A percentile compares a stretch with the other conserved stretches of the same genome.
These are phyloP conservation scores for Penium margaritaceum DNA, from an alignment of 139 green algal species.

Conservation along the genomic window DNA sequence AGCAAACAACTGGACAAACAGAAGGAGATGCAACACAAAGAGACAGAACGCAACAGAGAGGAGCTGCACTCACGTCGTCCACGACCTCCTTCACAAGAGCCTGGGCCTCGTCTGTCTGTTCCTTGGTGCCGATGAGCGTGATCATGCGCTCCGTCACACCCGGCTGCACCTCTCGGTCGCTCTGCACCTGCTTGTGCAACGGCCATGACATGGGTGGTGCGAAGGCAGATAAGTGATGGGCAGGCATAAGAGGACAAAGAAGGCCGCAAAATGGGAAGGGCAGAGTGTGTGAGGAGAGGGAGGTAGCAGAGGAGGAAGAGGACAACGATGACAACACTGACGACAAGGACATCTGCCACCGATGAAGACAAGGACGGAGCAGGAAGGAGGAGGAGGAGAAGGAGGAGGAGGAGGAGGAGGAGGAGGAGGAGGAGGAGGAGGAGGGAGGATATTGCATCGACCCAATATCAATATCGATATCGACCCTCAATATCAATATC, in stretches of 20 bases:
- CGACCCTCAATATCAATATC: no score
- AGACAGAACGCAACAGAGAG: no score
- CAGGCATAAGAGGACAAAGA: no score
- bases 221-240: no score
- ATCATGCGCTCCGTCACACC: conserved; percentile 35
- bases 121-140: conserved; percentile 39
- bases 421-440: background rate
- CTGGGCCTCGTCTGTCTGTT: conserved; percentile 28
- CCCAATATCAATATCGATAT: no score
- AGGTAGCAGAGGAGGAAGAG: background rate
- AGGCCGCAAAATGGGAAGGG: no score
- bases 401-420: background rate
- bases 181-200: conserved; percentile 38
- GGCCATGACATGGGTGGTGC: background rate
- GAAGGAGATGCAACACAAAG: no score
- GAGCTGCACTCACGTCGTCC: conserved; percentile 5
- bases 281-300: background rate
- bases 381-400: background rate
- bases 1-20: no score
- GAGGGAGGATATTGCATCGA: background rate
- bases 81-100: conserved; percentile 42
- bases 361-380: background rate
- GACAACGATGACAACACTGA: background rate
- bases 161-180: conserved; percentile 35
- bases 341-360: background rate